A percentile compares a stretch with the other conserved stretches of the same genome.
These are phyloP conservation scores for Aspergillus heteromorphus DNA, from an alignment of 495 filamentous ascomycete species.

Conservation along the genomic window DNA sequence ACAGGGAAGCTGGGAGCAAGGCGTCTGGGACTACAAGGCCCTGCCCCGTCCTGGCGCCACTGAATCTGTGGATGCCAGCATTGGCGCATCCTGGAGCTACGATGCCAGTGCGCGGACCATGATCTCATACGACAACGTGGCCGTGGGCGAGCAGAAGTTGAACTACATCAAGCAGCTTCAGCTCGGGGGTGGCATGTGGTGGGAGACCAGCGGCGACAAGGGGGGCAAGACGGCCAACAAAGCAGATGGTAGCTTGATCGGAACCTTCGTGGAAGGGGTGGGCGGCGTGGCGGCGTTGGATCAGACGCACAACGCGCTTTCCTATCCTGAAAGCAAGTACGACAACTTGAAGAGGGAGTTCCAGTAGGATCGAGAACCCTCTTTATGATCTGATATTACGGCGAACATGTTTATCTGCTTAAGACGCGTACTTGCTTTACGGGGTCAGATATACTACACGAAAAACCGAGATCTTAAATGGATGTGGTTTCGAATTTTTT, in stretches of 20 bases:
- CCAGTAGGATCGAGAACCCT: conserved; percentile 3
- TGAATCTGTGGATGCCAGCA: conserved; percentile 32
- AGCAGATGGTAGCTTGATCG: conserved; percentile 57
- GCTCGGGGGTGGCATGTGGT: conserved; percentile 88
- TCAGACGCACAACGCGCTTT: conserved; percentile 58
- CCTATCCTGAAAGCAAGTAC: conserved; percentile 72
- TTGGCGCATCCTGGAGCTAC: conserved; percentile 67
- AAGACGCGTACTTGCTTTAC: background rate
- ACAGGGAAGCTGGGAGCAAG: conserved; percentile 64
- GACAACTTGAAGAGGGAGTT: conserved; percentile 63
- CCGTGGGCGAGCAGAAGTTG: conserved; percentile 57
- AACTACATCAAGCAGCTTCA: conserved; percentile 56
- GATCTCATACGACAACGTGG: conserved; percentile 70
- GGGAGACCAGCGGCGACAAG: conserved; percentile 83
- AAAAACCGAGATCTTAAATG: too few species aligned
- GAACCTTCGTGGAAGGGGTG: conserved; percentile 48
- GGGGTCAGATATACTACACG: background rate
- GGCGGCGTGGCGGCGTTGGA: conserved; percentile 50
- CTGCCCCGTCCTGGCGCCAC: conserved; percentile 44
- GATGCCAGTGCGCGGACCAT: conserved; percentile 55
- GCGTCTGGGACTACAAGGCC: conserved; percentile 76
- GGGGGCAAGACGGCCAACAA: conserved; percentile 33
- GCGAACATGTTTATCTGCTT: conserved; percentile 1
- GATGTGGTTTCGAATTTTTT: conserved; percentile 6
- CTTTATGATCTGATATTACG: background rate